These are phyloP conservation scores for Colletotrichum liriopes DNA, from an alignment of 2,329 filamentous ascomycete species.

Conservation along the genomic window DNA sequence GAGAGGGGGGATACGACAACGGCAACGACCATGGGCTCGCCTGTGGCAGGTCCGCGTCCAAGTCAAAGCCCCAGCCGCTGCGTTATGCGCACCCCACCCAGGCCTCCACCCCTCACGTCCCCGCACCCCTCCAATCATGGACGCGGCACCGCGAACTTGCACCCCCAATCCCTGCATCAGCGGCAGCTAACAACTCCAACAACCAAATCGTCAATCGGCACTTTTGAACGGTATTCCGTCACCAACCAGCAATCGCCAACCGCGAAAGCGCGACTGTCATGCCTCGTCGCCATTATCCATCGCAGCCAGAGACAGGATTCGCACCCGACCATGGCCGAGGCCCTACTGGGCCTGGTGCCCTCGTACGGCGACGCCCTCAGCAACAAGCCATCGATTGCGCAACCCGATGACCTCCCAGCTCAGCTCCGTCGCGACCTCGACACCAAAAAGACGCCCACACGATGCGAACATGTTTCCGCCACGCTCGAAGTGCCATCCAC, in stretches of 20 bases:
- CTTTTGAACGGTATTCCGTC: conserved; percentile 15
- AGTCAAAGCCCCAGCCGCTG: not conserved
- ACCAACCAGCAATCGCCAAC: conserved; percentile 39
- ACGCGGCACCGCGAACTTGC: conserved; percentile 27
- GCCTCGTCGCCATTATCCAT: conserved; percentile 19
- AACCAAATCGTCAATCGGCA: conserved; percentile 22
- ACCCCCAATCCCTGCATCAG: conserved; percentile 7
- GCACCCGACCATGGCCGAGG: conserved; percentile 46
- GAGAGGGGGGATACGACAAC: not conserved
- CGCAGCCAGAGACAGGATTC: not conserved
- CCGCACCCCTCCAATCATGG: not conserved
- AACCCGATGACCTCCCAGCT: conserved; percentile 62
- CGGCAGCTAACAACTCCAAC: conserved; percentile 6
- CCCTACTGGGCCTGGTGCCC: conserved; percentile 46
- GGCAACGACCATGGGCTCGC: not conserved
- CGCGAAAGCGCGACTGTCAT: conserved; percentile 23
- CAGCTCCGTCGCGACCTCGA: conserved; percentile 60
- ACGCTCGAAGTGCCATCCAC: conserved; percentile 64
- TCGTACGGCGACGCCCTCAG: conserved; percentile 47
- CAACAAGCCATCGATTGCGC: conserved; percentile 52
- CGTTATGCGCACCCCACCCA: conserved; percentile 23
- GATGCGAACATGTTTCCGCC: conserved; percentile 65
- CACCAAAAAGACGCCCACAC: conserved; percentile 61
- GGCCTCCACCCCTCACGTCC: not conserved
- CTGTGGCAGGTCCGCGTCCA: not conserved